Evolutionary conservation across 2,329 filamentous ascomycete genomes (phyloP).

Genomic region (Elsinoe ampelina): DNA sequence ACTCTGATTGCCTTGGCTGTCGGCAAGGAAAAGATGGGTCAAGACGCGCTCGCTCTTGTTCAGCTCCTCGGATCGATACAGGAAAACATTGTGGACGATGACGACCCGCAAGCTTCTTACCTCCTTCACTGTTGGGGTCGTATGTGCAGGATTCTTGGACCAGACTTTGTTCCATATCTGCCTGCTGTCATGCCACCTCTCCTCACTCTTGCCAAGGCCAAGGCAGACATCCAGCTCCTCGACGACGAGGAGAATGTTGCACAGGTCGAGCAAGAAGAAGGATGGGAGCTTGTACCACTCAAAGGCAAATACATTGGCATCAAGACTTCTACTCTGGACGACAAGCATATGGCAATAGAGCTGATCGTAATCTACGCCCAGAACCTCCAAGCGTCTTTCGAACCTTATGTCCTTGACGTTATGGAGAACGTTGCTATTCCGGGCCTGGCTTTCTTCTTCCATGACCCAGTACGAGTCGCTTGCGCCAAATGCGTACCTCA

Average conservation of each 20-base stretch:
- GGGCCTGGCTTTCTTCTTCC: conserved; percentile 96
- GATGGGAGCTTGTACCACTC: conserved; percentile 93
- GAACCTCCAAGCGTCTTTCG: conserved; percentile 85
- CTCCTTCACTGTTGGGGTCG: conserved; percentile 98
- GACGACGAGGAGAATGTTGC: conserved; percentile 94
- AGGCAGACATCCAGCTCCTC: conserved; percentile 91
- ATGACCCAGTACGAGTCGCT: conserved; percentile 90
- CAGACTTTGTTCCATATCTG: conserved; percentile 87
- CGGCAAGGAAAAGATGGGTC: conserved; percentile 81
- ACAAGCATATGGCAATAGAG: conserved; percentile 99
- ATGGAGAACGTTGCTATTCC: conserved; percentile 96
- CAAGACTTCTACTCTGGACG: conserved; percentile 90
- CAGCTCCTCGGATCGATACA: conserved; percentile 83
- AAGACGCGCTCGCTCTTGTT: conserved; percentile 78
- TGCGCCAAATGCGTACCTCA: conserved; percentile 92
- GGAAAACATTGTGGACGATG: conserved; percentile 72
- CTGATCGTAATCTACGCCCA: conserved; percentile 95
- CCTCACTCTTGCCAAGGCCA: conserved; percentile 81
- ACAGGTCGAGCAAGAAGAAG: conserved; percentile 85
- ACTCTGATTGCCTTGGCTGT: conserved; percentile 93
- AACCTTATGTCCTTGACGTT: conserved; percentile 81
- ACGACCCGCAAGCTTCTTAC: conserved; percentile 94
- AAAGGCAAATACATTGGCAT: conserved; percentile 99
- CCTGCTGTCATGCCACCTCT: conserved; percentile 90
- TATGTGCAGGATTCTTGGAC: conserved; percentile 89